A percentile compares a stretch with the other conserved stretches of the same genome.
Evolutionary conservation across 1,139 yeast genomes (phyloP).

Genomic region (Yamadazyma oceani): DNA sequence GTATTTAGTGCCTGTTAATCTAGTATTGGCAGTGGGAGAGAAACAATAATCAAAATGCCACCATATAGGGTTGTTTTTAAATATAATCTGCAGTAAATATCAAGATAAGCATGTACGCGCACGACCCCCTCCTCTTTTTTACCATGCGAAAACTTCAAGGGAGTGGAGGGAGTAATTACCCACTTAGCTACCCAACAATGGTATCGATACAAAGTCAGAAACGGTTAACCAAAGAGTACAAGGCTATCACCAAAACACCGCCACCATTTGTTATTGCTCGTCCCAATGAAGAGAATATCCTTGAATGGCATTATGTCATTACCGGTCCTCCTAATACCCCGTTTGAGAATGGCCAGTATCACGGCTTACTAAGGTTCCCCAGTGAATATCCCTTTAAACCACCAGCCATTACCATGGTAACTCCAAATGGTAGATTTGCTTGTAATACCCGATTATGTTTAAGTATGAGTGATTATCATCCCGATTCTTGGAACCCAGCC

Average conservation of each 20-base stretch:
- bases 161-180: too few species aligned
- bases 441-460: constrained; percentile 80
- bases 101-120: too few species aligned
- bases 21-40: constrained; percentile 17
- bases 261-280: constrained; percentile 79
- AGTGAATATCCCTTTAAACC: constrained; percentile 90
- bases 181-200: too few species aligned
- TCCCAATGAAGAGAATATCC: constrained; percentile 76
- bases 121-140: not conserved
- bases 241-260: constrained; percentile 68
- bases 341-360: constrained; percentile 84
- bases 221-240: constrained; percentile 76
- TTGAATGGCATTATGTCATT: constrained; percentile 76
- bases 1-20: constrained; percentile 21
- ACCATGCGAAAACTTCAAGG: not conserved
- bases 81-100: too few species aligned
- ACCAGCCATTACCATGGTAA: constrained; percentile 84
- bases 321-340: constrained; percentile 90
- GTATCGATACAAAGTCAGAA: constrained; percentile 25
- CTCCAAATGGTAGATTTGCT: constrained; percentile 83
- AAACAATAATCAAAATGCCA: too few species aligned
- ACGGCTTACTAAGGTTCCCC: constrained; percentile 86
- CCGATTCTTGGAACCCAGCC: constrained; percentile 93
- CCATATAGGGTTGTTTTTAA: too few species aligned
- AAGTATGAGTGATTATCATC: constrained; percentile 90